Evolutionary conservation across 1,284 basidiomycete species (phyloP), one percentile per base, ranked within the genome.

Genomic region (Ustilago shanxiensis): DNA sequence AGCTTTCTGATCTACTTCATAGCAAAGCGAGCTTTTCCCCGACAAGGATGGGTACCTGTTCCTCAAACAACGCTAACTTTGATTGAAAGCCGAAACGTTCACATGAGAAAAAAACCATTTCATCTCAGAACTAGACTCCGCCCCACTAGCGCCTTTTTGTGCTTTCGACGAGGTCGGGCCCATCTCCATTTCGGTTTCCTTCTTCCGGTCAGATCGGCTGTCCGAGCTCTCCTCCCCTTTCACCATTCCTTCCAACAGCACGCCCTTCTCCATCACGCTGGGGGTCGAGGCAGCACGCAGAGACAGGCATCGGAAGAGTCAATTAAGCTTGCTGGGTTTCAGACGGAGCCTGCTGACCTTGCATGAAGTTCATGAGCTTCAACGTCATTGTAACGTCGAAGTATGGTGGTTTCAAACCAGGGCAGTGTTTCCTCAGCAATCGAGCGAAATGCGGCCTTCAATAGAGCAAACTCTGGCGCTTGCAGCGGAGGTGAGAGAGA

Each of bases 61-160:
- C 20, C 41, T 44, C 41, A 44, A 7, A 7, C 1, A 16, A 44
- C 7, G 20, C 41, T 44, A 44, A 44, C 41, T n/a, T 44, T 44
- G 41, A 44, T 44, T n/a, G 41, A 20, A 44, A 44, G 41, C 41
- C 41, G 20, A 20, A 44, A 44, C 9, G 5, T 44, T 44, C 41
- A 20, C 41, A 44, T 44, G 41, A 44, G 41, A 44, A n/a, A n/a
- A n/a, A n/a, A n/a, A n/a, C n/a, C 7, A 44, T 49, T 49, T 16
- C 47, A 28, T 49, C 47, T 28, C 47, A 49, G 47, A 24, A 49
- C 11, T 14, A 28, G 8, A 49, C 47, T 49, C 47, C 47, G 47
- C 47, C 47, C 5, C 47, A 49, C 47, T 49, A 49, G 47, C 47
- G 47, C 28, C 47, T 13, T 49, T 49, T 49, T n/a, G n/a, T n/a